phyloP scores from a whole-genome alignment of 257 asterid genomes.

The Gentiana dahurica region DNA sequence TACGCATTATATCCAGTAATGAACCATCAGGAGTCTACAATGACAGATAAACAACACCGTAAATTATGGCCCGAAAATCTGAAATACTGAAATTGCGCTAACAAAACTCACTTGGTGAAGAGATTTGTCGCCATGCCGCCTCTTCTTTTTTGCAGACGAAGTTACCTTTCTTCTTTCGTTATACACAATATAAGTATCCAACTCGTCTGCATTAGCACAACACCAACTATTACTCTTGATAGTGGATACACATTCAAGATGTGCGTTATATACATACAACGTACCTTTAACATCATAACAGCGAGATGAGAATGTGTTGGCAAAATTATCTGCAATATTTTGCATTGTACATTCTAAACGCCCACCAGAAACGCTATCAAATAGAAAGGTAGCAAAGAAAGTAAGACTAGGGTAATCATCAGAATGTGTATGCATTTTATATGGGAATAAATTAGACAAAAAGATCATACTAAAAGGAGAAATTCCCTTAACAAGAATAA shows the following conservation, averaged over 20 bases:
- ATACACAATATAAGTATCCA: constrained; percentile 84
- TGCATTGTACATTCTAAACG: constrained; percentile 99
- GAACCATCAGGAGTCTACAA: constrained; percentile 99
- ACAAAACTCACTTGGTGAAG: constrained; percentile 69
- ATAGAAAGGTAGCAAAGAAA: constrained; percentile 10
- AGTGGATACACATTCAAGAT: constrained; percentile 5
- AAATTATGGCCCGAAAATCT: background rate
- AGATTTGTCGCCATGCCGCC: constrained; percentile 49
- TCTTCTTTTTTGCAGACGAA: constrained; percentile 92
- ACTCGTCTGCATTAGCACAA: constrained; percentile 43
- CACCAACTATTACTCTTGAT: constrained; percentile 5
- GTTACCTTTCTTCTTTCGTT: constrained; percentile 91
- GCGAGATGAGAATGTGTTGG: constrained; percentile 53
- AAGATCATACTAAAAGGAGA: background rate
- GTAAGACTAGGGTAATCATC: background rate
- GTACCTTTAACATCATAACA: constrained; percentile 66
- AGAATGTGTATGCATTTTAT: background rate
- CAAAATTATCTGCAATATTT: constrained; percentile 83
- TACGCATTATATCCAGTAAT: constrained; percentile 87
- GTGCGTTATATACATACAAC: background rate
- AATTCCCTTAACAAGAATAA: background rate
- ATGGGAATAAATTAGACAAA: background rate
- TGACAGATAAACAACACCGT: constrained; percentile 13
- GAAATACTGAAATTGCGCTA: constrained; percentile 1
- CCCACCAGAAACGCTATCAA: constrained; percentile 79